phyloP scores from a whole-genome alignment of 352 stramenopile species.

The Globisporangium echinulatum region DNA sequence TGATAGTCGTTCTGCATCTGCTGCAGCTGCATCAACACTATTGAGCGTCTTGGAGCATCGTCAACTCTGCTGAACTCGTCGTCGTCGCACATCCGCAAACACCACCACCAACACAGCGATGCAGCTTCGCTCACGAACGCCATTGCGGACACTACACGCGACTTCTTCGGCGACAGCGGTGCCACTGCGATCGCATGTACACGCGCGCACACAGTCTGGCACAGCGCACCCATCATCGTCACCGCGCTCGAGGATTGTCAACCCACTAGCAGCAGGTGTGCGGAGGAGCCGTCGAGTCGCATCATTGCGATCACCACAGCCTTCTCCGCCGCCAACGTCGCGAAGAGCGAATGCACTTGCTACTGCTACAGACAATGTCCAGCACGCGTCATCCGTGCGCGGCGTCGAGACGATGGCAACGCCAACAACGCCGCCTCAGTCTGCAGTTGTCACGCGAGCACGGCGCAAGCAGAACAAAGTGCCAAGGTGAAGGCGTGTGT shows the following conservation, averaged over 20 bases:
- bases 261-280: neutral
- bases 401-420: neutral
- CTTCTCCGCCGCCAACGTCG: neutral
- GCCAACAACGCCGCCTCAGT: neutral
- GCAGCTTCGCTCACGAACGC: neutral
- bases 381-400: no score
- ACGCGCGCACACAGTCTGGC: neutral
- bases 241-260: neutral
- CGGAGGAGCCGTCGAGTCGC: neutral
- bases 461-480: conserved; percentile 2
- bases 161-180: neutral
- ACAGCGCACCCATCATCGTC: neutral
- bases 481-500: neutral
- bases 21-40: no score
- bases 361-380: neutral
- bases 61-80: neutral
- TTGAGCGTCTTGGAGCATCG: neutral
- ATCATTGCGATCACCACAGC: neutral
- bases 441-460: neutral
- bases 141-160: neutral
- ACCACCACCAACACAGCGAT: neutral
- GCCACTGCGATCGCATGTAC: no score
- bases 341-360: neutral
- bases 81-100: neutral
- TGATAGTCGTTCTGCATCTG: no score